Base-by-base conservation (phyloP, 305 asterid species). In the Fraxinus floribunda region DNA sequence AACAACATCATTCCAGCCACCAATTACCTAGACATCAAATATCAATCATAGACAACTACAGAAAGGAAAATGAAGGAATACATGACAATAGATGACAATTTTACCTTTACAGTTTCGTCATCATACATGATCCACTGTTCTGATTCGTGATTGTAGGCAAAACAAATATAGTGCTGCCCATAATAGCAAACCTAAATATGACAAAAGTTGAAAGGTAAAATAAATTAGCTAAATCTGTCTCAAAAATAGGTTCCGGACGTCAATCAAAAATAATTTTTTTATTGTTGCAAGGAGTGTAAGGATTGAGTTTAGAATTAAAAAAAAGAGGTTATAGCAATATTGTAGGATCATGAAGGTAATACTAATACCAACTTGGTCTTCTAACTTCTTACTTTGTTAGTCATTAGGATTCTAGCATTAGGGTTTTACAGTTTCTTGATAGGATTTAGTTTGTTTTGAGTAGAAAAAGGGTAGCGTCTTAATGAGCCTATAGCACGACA, bases 151-250 rank as follows among this genome's bases (percentile, higher is more conserved):
- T 92, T 91, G 92, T 91, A 94, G 77, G 98, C 97, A 88, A 96
- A 94, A 84, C 98, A 96, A 86, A 92, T 97, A 83, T 94, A 96
- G 89, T 96, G 99, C 87, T 93, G 98, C 80, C 98, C 97, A 44
- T 94, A 94, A 86, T 92, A 91, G 91, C 98, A 91, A 76, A 92
- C 97, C 98, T 92, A 84, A 84, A 44, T 80, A 62, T 24, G 80
- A 72, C 24, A 35, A 68, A 29, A 8, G 8, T 68, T 68, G 36
- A 68, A 68, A 11, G 36, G 39, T 15, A 30, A 29, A 70, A 70
- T 6, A 64, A 30, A 70, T 70, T 30, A 70, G 39, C 41, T 70
- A 70, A 70, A 24, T 64, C 73, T 64, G 15, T 64, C 34, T 24
- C 73, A 24, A 26, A 64, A 10, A 24, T 10, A 64, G 73, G 73